Conservation (phyloP, 2,329 filamentous ascomycete species). For the Xylariaceae sp. region DNA sequence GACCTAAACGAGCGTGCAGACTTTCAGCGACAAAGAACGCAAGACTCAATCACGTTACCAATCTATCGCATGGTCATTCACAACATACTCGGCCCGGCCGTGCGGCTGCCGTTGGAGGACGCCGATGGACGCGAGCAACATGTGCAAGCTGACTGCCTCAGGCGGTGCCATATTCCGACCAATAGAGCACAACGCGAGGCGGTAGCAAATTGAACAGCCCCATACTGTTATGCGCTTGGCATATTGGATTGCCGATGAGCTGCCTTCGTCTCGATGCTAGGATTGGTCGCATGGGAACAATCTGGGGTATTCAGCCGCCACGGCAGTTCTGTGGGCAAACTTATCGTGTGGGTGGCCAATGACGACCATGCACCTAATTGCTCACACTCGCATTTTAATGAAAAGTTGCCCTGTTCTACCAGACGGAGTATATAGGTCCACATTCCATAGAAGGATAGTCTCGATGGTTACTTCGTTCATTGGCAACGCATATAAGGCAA, state of each 20-base stretch:
- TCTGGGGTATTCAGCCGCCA: conserved; percentile 22
- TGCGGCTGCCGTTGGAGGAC: too few relatives aligned
- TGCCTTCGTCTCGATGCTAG: conserved; percentile 8
- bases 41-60: too few relatives aligned
- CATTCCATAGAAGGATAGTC: conserved; percentile 9
- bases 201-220: too few relatives aligned
- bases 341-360: conserved; percentile 19
- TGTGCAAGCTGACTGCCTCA: too few relatives aligned
- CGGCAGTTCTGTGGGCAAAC: conserved; percentile 18
- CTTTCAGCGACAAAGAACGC: too few relatives aligned
- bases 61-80: too few relatives aligned
- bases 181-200: too few relatives aligned
- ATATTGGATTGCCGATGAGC: not conserved
- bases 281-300: conserved; percentile 16
- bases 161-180: too few relatives aligned
- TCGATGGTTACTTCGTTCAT: not conserved
- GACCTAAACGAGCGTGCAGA: too few relatives aligned
- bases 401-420: conserved; percentile 16
- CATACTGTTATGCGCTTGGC: not conserved
- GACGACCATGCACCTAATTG: conserved; percentile 15
- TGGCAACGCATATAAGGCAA: conserved; percentile 1
- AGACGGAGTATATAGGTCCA: conserved; percentile 14
- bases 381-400: conserved; percentile 11
- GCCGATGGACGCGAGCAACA: too few relatives aligned
- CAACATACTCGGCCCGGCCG: too few relatives aligned